Evolutionary conservation across 1,284 basidiomycete species (phyloP), one percentile per base, ranked within the genome.

Genomic region (Trametes versicolor): DNA sequence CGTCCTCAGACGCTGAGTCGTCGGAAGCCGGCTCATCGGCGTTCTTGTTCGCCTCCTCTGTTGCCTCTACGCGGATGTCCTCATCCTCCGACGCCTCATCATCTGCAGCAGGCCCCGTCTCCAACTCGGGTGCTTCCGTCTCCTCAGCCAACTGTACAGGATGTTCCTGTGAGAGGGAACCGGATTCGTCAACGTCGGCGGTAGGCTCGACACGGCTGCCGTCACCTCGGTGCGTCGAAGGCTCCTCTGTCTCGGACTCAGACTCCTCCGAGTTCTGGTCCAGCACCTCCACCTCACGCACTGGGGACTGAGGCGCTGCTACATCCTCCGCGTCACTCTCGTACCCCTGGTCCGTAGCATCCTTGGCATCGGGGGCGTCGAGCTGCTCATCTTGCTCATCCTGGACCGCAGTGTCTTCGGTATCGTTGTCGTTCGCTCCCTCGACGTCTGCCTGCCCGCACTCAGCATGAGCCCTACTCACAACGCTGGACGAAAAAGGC

Each of bases 111-210:
- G 41, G 41, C 17, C 15, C 41, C 41, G 41, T 43, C 19, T 43
- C 41, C 41, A n/a, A 17, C 39, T 41, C 39, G 17, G 39, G 15
- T 17, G n/a, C 41, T 4, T 17, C 19, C 41, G 15, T 8, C 41
- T 27, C 48, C 48, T 64, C 53, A 25, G 25, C 58, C 29, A 32
- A 7, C 47, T n/a, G 32, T 29, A 23, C 36, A 15, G 23, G 49
- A 23, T 53, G 34, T 60, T 55, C 61, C 61, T 66, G 68, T 54
- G 65, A 58, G 60, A 32, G 58, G 62, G 23, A 52, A 62, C 60
- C 58, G 58, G 62, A 58, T 52, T 49, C 54, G 62, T 63, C 58
- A 63, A 58, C 60, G 54, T 62, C 65, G 56, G 67, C 57, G 39
- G 50, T 32, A 57, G n/a, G 57, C 57, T 56, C 57, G 60, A 62